These are phyloP conservation scores for Sugiyamaella americana DNA, from an alignment of 805 yeast genomes.

Conservation along the genomic window DNA sequence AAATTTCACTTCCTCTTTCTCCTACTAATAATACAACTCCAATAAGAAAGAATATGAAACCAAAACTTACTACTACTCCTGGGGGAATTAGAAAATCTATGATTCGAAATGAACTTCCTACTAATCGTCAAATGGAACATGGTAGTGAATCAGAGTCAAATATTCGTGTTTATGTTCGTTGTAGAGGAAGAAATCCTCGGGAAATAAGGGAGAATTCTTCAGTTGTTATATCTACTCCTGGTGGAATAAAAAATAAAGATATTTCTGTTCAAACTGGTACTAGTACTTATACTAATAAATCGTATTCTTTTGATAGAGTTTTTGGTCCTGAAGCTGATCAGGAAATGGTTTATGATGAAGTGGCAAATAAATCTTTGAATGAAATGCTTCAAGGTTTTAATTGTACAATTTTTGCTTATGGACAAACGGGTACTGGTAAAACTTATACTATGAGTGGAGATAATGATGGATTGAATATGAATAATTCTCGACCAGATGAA, in stretches of 20 bases:
- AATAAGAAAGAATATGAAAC: no score
- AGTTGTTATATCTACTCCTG: constrained; percentile 51
- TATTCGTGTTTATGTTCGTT: constrained; percentile 58
- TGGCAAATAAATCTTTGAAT: constrained; percentile 55
- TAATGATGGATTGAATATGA: constrained; percentile 31
- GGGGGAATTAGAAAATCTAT: background rate
- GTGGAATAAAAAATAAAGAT: constrained; percentile 39
- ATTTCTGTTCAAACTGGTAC: constrained; percentile 42
- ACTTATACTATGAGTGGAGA: constrained; percentile 72
- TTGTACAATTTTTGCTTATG: constrained; percentile 80
- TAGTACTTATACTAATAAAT: constrained; percentile 33
- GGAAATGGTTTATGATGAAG: constrained; percentile 53
- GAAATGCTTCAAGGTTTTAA: constrained; percentile 74
- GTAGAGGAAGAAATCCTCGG: constrained; percentile 54
- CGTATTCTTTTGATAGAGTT: constrained; percentile 70
- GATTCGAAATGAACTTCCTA: background rate
- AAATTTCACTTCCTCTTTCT: no score
- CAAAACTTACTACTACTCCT: no score
- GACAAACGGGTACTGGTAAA: constrained; percentile 90
- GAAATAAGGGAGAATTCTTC: constrained; percentile 54
- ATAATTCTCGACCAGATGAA: background rate
- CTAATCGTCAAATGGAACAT: background rate
- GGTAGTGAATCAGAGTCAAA: constrained; percentile 32
- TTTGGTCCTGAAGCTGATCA: constrained; percentile 83
- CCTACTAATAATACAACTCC: no score